Evolutionary conservation across 78 protist genomes (phyloP).

Genomic region (Speleostelium caveatum): DNA sequence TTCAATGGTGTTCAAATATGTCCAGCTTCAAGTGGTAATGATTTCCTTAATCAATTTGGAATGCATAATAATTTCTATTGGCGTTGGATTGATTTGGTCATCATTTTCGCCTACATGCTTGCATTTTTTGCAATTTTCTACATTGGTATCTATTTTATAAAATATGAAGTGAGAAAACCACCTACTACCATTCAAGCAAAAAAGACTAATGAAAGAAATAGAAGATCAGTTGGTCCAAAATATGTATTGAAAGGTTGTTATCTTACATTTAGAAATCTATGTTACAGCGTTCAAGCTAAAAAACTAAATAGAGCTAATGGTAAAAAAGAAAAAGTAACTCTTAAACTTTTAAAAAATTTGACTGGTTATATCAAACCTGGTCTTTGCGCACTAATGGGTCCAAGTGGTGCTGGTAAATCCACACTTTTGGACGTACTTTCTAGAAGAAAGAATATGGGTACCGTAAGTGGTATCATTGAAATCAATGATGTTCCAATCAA

Average conservation of each 20-base stretch:
- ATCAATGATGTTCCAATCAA: slow-evolving; percentile 7
- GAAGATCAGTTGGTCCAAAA: slow-evolving; percentile 9
- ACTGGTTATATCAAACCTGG: slow-evolving; percentile 40
- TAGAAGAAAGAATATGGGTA: slow-evolving; percentile 36
- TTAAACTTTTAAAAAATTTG: slow-evolving; percentile 20
- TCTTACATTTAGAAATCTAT: slow-evolving; percentile 60
- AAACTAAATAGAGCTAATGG: too few relatives aligned
- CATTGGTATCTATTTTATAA: slow-evolving; percentile 19
- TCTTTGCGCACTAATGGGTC: slow-evolving; percentile 17
- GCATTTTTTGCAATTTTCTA: slow-evolving; percentile 19
- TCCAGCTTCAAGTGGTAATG: slow-evolving; percentile 3
- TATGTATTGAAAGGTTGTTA: slow-evolving; percentile 47
- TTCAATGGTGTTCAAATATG: slow-evolving; percentile 22
- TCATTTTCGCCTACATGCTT: not conserved
- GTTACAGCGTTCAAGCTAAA: too few relatives aligned
- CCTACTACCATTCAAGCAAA: slow-evolving; percentile 6
- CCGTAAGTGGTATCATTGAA: slow-evolving; percentile 21
- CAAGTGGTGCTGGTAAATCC: slow-evolving; percentile 49
- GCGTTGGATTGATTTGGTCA: slow-evolving; percentile 71
- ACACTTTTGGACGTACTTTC: slow-evolving; percentile 41
- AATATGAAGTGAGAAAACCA: slow-evolving; percentile 54
- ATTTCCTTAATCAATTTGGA: slow-evolving; percentile 42
- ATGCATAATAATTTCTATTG: slow-evolving; percentile 28
- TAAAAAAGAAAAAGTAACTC: slow-evolving; percentile 13
- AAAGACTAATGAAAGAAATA: slow-evolving; percentile 42